Base-by-base conservation (phyloP, 192 early-diverging fungal species). In the Mortierella hygrophila region DNA sequence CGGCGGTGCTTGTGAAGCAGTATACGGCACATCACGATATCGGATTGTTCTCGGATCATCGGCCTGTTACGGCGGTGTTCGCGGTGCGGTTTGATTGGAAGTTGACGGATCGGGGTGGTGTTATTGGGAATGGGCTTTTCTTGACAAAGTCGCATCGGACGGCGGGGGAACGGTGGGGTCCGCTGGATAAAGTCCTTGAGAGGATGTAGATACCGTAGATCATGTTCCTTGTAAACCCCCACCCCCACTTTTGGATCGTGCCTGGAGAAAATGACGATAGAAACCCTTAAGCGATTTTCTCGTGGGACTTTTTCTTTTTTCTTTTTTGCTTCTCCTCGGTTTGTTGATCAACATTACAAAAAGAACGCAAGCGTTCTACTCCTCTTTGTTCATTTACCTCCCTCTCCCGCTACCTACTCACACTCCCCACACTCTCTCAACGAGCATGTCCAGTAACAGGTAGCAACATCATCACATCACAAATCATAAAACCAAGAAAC, bases 31-130 rank as follows among this genome's bases (percentile, higher is more conserved):
- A 83, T 26, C 87, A 91, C 72, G 77, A 92, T n/a, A 69, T 90
- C 0, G 75, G 84, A 5, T 72, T 88, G 37, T 88, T 89, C 20
- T 90, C 89, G 57, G 91, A 92, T 57, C 91, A 92, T 82, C 72
- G 86, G 35, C 91, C 91, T 38, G 90, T 92, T 18, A 88, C 89
- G 26, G 91, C 88, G 18, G 80, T 89, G 3, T 92, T 90, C 88
- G 88, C 88, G 0, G 88, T 92, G 0, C 81, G 88, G 6, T 90
- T 89, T 55, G 90, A 92, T 82, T 89, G 89, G 90, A 79, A 88
- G 65, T 32, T 81, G 71, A 86, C 79, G 3, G 75, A 77, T 49
- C 75, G 75, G 6, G 78, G 79, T 11, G 78, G 60, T 20, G 70
- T 79, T 16, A 55, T 52, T 9, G 83, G 70, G 16, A 40, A 35